Percentiles rank a stretch among this genome's conserved stretches.
Conservation (phyloP, 2,329 filamentous ascomycete species). For the Aureobasidium sp. region DNA sequence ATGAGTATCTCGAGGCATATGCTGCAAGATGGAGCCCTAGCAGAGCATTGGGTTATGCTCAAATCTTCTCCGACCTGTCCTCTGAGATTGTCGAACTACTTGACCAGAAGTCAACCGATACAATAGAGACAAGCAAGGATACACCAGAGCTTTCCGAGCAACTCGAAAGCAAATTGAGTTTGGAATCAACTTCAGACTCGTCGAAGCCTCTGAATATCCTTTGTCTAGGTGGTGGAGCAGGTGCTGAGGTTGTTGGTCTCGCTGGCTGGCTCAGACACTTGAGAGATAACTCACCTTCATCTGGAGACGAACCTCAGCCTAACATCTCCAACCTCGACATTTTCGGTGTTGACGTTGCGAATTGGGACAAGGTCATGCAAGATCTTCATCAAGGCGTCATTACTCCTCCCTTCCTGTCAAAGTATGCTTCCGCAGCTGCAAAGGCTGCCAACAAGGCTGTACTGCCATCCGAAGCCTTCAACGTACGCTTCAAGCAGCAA, state of each 20-base stretch:
- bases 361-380: slow-evolving; percentile 59
- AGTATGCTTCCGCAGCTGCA: slow-evolving; percentile 39
- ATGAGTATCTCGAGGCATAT: slow-evolving; percentile 70
- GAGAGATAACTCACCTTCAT: neutral
- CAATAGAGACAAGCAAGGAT: neutral
- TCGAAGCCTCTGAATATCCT: slow-evolving; percentile 31
- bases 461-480: slow-evolving; percentile 22
- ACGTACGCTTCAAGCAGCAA: slow-evolving; percentile 37
- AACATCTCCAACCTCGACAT: slow-evolving; percentile 33
- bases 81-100: neutral
- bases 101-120: neutral
- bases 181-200: neutral
- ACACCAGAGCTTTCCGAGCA: neutral
- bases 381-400: slow-evolving; percentile 51
- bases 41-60: slow-evolving; percentile 69
- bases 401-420: slow-evolving; percentile 36
- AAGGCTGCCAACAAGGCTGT: slow-evolving; percentile 33
- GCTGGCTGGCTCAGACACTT: slow-evolving; percentile 40
- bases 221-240: slow-evolving; percentile 57
- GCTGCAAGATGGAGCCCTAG: slow-evolving; percentile 85
- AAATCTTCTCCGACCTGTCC: slow-evolving; percentile 38
- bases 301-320: slow-evolving; percentile 1
- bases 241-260: slow-evolving; percentile 56
- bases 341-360: slow-evolving; percentile 69
- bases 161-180: neutral